Percentiles rank a stretch among this genome's conserved stretches.
Evolutionary conservation across 495 filamentous ascomycete genomes (phyloP).

Genomic region (Penicillium goetzii): DNA sequence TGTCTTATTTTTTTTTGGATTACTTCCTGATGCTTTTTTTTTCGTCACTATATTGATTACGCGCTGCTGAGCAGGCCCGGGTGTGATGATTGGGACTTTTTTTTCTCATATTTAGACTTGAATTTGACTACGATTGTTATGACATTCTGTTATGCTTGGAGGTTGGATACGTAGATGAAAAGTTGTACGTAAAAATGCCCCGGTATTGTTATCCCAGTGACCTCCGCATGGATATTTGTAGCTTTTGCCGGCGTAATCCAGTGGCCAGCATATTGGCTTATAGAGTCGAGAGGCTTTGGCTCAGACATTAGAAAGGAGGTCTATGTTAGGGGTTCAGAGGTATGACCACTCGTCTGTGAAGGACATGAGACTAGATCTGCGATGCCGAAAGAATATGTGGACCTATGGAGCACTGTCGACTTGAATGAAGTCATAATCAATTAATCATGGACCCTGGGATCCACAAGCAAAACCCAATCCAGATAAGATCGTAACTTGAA

Average conservation of each 20-base stretch:
- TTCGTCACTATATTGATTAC: slow-evolving; percentile 13
- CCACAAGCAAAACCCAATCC: neutral
- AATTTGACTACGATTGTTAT: slow-evolving; percentile 34
- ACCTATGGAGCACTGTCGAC: no score
- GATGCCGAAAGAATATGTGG: no score
- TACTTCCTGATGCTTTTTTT: slow-evolving; percentile 14
- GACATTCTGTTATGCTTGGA: slow-evolving; percentile 6
- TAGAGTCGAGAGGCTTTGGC: no score
- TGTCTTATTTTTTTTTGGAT: slow-evolving; percentile 21
- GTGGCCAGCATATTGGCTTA: no score
- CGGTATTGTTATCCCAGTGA: no score
- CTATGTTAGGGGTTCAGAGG: no score
- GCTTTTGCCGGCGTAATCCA: no score
- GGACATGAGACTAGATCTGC: no score
- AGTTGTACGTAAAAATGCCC: neutral
- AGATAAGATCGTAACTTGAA: slow-evolving; percentile 1
- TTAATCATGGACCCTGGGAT: neutral
- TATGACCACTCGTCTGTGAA: no score
- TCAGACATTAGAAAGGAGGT: no score
- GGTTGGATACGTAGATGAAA: neutral
- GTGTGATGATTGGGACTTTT: slow-evolving; percentile 21
- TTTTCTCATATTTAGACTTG: slow-evolving; percentile 26
- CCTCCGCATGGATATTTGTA: neutral
- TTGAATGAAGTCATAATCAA: neutral
- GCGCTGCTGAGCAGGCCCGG: slow-evolving; percentile 33